Evolutionary conservation across 2,329 filamentous ascomycete genomes (phyloP).

Genomic region (Mycocentrospora acerina): DNA sequence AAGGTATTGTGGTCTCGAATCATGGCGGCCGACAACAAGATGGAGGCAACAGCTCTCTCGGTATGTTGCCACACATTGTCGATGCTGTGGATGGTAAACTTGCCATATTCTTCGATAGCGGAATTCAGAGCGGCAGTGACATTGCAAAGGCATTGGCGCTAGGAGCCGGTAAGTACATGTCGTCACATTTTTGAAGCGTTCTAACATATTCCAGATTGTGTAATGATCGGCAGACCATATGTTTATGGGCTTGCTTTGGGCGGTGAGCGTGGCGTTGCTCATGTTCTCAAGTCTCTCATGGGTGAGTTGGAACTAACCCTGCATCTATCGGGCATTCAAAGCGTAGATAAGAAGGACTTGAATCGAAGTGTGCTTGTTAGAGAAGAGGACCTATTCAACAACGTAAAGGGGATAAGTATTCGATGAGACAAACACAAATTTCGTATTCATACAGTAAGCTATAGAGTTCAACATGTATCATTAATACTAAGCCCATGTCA

Average conservation of each 20-base stretch:
- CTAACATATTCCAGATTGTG: constrained; percentile 47
- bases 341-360: constrained; percentile 18
- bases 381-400: constrained; percentile 23
- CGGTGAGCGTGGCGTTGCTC: constrained; percentile 57
- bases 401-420: constrained; percentile 17
- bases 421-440: too few relatives aligned
- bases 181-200: too few relatives aligned
- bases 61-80: constrained; percentile 61
- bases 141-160: constrained; percentile 55
- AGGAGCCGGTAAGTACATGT: constrained; percentile 42
- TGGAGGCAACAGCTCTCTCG: constrained; percentile 53
- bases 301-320: constrained; percentile 27
- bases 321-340: constrained; percentile 25
- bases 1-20: constrained; percentile 56
- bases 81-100: constrained; percentile 42
- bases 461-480: too few relatives aligned
- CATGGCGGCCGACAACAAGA: constrained; percentile 57
- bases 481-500: too few relatives aligned
- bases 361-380: constrained; percentile 22
- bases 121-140: constrained; percentile 53
- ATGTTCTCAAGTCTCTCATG: constrained; percentile 25
- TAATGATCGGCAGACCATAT: constrained; percentile 59
- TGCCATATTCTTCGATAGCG: constrained; percentile 53
- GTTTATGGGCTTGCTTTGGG: constrained; percentile 60
- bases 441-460: too few relatives aligned